phyloP scores from a whole-genome alignment of 139 green algal species.

The Desmodesmus armatus region DNA sequence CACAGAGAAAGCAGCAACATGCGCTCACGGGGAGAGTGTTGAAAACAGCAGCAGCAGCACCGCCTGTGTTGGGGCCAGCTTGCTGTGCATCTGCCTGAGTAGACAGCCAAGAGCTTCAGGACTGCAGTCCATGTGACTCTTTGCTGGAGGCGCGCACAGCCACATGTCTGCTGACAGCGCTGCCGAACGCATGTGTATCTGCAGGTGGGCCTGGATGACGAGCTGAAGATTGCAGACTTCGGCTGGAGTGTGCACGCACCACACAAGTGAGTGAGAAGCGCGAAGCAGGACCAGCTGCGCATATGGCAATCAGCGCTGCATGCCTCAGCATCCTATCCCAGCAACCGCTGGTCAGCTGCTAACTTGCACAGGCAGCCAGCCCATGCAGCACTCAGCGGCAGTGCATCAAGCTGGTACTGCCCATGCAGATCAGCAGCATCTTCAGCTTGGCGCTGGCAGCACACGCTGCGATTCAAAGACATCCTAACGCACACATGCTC shows the following conservation, averaged over 20 bases:
- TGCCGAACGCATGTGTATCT: too few relatives aligned
- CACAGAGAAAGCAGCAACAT: too few relatives aligned
- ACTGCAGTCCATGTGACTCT: too few relatives aligned
- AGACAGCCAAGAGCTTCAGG: too few relatives aligned
- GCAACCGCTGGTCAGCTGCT: too few relatives aligned
- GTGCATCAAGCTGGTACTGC: neutral
- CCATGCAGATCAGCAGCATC: neutral
- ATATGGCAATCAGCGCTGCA: neutral
- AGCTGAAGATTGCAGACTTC: slow-evolving; percentile 99
- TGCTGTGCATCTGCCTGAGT: too few relatives aligned
- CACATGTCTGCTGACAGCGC: too few relatives aligned
- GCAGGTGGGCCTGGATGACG: slow-evolving; percentile 86
- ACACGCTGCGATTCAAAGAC: neutral
- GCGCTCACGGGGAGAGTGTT: too few relatives aligned
- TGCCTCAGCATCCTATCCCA: neutral
- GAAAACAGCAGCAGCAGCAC: neutral
- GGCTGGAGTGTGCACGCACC: slow-evolving; percentile 98
- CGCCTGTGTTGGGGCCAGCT: too few relatives aligned
- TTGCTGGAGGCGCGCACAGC: too few relatives aligned
- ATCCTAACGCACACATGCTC: too few relatives aligned
- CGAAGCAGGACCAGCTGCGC: neutral
- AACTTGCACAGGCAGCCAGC: neutral
- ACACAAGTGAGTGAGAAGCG: slow-evolving; percentile 36
- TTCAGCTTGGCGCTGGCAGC: neutral
- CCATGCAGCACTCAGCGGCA: too few relatives aligned